Base-by-base conservation (phyloP, 306 rosid genomes). In the Begonia peltatifolia region DNA sequence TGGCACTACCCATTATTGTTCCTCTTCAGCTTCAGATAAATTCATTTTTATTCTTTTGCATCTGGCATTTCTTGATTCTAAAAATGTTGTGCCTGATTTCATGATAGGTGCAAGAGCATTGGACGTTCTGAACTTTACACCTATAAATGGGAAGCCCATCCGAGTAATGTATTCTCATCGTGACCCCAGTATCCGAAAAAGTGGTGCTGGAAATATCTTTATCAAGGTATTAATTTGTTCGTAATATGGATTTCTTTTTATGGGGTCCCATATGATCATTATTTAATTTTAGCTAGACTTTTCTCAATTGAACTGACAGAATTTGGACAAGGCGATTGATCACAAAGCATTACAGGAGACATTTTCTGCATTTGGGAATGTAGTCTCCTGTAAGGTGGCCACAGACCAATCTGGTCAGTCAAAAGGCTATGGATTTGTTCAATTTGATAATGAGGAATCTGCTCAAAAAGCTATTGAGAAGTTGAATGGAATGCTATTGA, bases 401-500 rank as follows among this genome's bases (percentile, higher is more conserved):
- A 58, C 63, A 10, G 74, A 69, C 22, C 10, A 30, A 44, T 57
- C 52, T 23, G 74, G 74, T 48, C 74, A 69, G 74, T 69, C 74
- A 12, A 69, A 69, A 49, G 74, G 74, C 17, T 69, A 63, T 63
- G 74, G 74, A 58, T 69, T 69, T 58, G 74, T 69, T 13, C 74
- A 69, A 53, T 69, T 69, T 54, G 74, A 69, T 14, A 63, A 7
- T 15, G 74, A 63, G 18, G 74, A 69, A 22, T 47, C 65, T 63
- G 74, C 66, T 6, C 35, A 14, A 30, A 58, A 48, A 47, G 74
- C 69, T 3, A 69, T 69, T 42, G 64, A 63, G 16, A 63, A 63
- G 57, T 50, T 69, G 65, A 63, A 63, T 47, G 70, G 74, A 25
- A 63, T 63, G 70, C 55, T 70, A 20, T 52, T 70, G 42, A 70